These are phyloP conservation scores for Teunomyces barrocoloradensis DNA, from an alignment of 805 yeast species.

Conservation along the genomic window DNA sequence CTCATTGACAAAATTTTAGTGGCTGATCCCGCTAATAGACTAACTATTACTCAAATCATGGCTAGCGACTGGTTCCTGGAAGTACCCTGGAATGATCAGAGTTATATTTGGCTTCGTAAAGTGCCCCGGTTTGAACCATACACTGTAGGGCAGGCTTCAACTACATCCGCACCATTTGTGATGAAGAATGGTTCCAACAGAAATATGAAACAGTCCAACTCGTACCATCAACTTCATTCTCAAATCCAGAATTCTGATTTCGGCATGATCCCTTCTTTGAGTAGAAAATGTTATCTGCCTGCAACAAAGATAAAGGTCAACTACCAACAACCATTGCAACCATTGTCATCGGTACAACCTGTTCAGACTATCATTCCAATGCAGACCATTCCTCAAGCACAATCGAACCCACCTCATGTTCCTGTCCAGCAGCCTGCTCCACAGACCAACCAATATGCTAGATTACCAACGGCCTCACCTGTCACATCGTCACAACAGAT, in stretches of 20 bases:
- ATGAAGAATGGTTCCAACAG: constrained; percentile 37
- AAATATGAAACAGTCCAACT: constrained; percentile 34
- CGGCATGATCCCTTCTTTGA: constrained; percentile 1
- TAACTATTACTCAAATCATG: constrained; percentile 34
- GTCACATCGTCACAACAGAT: neutral
- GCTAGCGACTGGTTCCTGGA: constrained; percentile 35
- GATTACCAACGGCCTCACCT: neutral
- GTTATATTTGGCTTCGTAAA: constrained; percentile 34
- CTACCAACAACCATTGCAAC: constrained; percentile 1
- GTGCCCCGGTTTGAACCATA: constrained; percentile 29
- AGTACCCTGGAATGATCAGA: constrained; percentile 40
- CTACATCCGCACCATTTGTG: constrained; percentile 5
- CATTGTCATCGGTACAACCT: neutral
- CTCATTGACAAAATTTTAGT: constrained; percentile 33
- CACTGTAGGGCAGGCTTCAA: constrained; percentile 1
- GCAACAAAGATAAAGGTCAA: constrained; percentile 9
- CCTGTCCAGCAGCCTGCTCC: constrained; percentile 1
- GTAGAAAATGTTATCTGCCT: constrained; percentile 3
- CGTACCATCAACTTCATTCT: constrained; percentile 39
- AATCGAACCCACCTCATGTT: neutral
- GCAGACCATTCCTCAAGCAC: neutral
- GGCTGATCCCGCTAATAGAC: constrained; percentile 30
- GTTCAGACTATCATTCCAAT: neutral
- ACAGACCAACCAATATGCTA: neutral
- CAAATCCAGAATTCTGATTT: constrained; percentile 36